These are phyloP conservation scores for Phycomyces nitens DNA, from an alignment of 192 early-diverging fungal species.

Conservation along the genomic window DNA sequence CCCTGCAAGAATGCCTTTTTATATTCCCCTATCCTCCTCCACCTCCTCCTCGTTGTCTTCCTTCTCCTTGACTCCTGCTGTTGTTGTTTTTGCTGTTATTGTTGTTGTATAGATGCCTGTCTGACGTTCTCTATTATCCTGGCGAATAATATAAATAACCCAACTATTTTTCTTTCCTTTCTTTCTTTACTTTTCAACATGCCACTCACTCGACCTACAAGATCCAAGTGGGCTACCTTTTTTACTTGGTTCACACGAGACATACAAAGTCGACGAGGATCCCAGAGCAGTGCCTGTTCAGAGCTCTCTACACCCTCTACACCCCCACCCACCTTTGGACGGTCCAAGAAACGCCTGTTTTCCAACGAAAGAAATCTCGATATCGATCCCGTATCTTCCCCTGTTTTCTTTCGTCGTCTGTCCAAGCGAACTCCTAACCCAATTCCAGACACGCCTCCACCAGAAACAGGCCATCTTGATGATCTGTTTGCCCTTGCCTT, in stretches of 20 bases:
- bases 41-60: too few relatives aligned
- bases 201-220: background rate
- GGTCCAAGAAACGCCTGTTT: constrained; percentile 2
- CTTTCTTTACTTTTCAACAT: background rate
- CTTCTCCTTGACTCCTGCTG: too few relatives aligned
- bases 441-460: background rate
- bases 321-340: background rate
- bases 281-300: constrained; percentile 4
- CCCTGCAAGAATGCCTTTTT: too few relatives aligned
- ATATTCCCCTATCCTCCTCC: too few relatives aligned
- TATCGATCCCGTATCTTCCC: too few relatives aligned
- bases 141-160: background rate
- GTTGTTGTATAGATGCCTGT: too few relatives aligned
- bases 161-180: background rate
- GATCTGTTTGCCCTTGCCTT: too few relatives aligned
- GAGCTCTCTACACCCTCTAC: background rate
- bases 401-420: background rate
- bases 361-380: background rate
- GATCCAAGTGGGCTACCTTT: constrained; percentile 13
- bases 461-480: background rate
- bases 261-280: constrained; percentile 4
- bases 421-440: constrained; percentile 10
- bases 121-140: too few relatives aligned
- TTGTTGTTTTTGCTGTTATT: too few relatives aligned
- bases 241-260: constrained; percentile 16